Evolutionary conservation across 306 rosid genomes (phyloP), one percentile per base, ranked within the genome.

Genomic region (Oemleria cerasiformis): DNA sequence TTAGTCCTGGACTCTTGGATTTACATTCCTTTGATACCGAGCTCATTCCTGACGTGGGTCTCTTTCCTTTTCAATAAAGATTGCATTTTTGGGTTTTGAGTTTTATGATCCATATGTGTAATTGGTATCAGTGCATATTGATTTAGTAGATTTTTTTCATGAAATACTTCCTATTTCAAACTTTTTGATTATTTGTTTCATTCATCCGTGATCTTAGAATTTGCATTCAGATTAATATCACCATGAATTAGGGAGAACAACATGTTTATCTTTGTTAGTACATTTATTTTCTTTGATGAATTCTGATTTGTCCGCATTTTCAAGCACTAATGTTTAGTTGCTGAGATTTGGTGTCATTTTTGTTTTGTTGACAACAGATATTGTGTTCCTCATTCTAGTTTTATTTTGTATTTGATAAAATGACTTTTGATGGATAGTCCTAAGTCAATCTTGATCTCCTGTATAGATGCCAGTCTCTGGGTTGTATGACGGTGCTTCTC

Each of bases 1-100:
- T 85, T 79, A 95, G 99, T 75, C 99, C 99, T 36, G 99, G 99
- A 43, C 87, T 95, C 54, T 70, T 95, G 84, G 99, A 95, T 86
- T 90, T 95, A 89, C 97, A 95, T 82, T 89, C 99, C 2, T 82
- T 88, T 50, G 97, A 95, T 78, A 92, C 99, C 7, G 97, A 91
- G 81, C 92, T 95, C 82, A 80, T 95, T 47, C 90, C 99, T 53
- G 96, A 95, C 88, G 99, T 95, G 65, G 51, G 63, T 34, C 40
- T 55, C 40, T 54, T 68, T 68, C 23, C 66, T 61, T 69, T 75
- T 64, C 63, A 45, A 42, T 66, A 65, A 38, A 23, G 44, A 67
- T 11, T 65, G 9, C 49, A 30, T 21, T 55, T 80, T 61, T 16
- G 47, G 40, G 30, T 67, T 65, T 7, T 50, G 65, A 67, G 38